phyloP scores from a whole-genome alignment of 352 stramenopile species.

The Globisporangium ultimum region DNA sequence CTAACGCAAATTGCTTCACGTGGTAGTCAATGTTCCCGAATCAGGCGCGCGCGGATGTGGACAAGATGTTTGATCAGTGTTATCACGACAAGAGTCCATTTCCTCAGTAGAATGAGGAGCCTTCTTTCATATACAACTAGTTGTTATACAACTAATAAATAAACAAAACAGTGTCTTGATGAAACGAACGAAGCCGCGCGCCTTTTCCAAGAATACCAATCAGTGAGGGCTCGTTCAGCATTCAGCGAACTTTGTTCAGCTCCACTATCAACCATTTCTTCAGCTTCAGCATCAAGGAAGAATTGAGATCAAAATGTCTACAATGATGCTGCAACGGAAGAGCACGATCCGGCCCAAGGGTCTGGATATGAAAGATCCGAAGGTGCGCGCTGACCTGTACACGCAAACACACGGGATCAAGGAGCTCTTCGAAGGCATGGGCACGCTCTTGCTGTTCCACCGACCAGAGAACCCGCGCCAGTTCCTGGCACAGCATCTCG shows the following conservation, averaged over 20 bases:
- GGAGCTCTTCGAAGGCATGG: constrained; percentile 60
- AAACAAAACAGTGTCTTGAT: background rate
- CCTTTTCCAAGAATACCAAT: too few relatives aligned
- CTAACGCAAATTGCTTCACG: background rate
- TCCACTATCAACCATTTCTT: background rate
- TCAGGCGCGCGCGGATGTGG: constrained; percentile 55
- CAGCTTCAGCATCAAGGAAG: background rate
- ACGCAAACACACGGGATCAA: constrained; percentile 64
- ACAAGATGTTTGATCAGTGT: constrained; percentile 79
- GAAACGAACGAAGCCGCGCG: too few relatives aligned
- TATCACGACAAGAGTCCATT: constrained; percentile 76
- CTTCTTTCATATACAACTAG: background rate
- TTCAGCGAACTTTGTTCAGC: background rate
- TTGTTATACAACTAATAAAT: background rate
- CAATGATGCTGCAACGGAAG: constrained; percentile 6
- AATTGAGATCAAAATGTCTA: background rate
- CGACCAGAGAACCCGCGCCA: constrained; percentile 52
- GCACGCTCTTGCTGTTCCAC: constrained; percentile 63
- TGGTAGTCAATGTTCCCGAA: constrained; percentile 74
- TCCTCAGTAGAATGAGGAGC: constrained; percentile 4
- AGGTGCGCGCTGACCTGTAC: constrained; percentile 60
- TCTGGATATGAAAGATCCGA: constrained; percentile 58
- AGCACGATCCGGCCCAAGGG: constrained; percentile 14
- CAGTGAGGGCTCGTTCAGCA: too few relatives aligned
- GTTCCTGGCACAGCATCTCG: constrained; percentile 59